These are phyloP conservation scores for Amyloporia xantha DNA, from an alignment of 768 basidiomycete species.

Conservation along the genomic window DNA sequence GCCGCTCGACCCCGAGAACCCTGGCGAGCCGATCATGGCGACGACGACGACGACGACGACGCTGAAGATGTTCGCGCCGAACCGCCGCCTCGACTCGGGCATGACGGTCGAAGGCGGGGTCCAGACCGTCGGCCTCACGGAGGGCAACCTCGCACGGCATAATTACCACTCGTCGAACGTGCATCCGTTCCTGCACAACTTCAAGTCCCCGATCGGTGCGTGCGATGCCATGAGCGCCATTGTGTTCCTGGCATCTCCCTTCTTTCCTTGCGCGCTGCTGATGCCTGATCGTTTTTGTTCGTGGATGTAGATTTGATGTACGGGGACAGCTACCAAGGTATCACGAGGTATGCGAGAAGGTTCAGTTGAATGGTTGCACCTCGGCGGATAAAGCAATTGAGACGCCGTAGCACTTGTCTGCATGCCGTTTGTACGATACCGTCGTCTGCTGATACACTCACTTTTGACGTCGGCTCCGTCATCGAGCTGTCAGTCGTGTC, in stretches of 20 bases:
- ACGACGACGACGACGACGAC: constrained; percentile 4
- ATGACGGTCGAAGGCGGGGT: constrained; percentile 16
- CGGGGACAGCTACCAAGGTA: constrained; percentile 1
- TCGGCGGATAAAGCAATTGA: not conserved
- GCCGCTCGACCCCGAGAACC: not conserved
- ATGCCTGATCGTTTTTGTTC: not conserved
- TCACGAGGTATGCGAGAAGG: not conserved
- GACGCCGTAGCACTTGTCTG: too few relatives aligned
- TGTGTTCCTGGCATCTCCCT: not conserved
- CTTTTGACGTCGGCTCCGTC: too few relatives aligned
- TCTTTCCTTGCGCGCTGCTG: not conserved
- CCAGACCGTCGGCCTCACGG: constrained; percentile 26
- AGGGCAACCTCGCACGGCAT: constrained; percentile 39
- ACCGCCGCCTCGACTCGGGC: constrained; percentile 19
- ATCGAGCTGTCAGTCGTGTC: too few relatives aligned
- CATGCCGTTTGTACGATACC: too few relatives aligned
- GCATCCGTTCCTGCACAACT: constrained; percentile 53
- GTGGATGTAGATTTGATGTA: constrained; percentile 1
- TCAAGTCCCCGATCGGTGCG: constrained; percentile 65
- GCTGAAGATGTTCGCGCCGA: constrained; percentile 18
- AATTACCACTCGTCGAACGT: constrained; percentile 26
- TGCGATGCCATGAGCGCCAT: not conserved
- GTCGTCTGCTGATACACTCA: too few relatives aligned
- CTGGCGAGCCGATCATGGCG: not conserved
- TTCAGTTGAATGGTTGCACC: not conserved